Evolutionary conservation across 164 flowering plant genomes (phyloP), one percentile per base, ranked within the genome.

Genomic region (Euptelea pleiosperma): DNA sequence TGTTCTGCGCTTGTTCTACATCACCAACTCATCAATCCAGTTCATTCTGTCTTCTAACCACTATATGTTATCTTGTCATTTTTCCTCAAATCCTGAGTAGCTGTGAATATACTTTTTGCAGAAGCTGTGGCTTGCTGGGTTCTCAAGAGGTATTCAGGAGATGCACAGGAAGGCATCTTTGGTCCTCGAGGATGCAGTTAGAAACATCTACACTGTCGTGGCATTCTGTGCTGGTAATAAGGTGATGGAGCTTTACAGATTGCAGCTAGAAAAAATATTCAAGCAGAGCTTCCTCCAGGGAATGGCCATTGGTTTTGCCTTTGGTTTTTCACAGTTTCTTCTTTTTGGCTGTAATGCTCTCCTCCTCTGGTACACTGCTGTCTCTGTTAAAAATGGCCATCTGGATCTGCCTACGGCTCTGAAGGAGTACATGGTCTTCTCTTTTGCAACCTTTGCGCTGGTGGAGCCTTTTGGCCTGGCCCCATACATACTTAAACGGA

Each of bases 391-490:
- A 63, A 73, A 76, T 6, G 49, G 39, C 5, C 37, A 77, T 55
- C 36, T 79, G 70, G 67, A 60, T 54, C 73, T 82, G 16, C 66
- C 75, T 6, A 86, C 87, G 14, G 99, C 95, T 65, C 74, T 93
- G 62, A 90, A 88, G 72, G 97, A 81, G 65, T 93, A 84, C 65
- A 88, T 90, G 84, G 97, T 93, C 4, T 90, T 93, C 74, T 88
- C 97, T 19, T 90, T 93, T 71, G 96, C 97, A 5, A 85, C 97
- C 28, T 93, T 93, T 74, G 99, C 99, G 12, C 73, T 93, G 22
- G 99, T 90, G 65, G 99, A 93, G 69, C 97, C 99, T 12, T 93
- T 93, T 70, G 99, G 97, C 24, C 75, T 93, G 75, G 97, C 99
- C 49, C 99, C 99, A 1, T 90, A 90, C 74, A 90, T 93, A 50